Evolutionary conservation across 1,139 yeast species (phyloP).

Genomic region (Zygosaccharomyces sapae): DNA sequence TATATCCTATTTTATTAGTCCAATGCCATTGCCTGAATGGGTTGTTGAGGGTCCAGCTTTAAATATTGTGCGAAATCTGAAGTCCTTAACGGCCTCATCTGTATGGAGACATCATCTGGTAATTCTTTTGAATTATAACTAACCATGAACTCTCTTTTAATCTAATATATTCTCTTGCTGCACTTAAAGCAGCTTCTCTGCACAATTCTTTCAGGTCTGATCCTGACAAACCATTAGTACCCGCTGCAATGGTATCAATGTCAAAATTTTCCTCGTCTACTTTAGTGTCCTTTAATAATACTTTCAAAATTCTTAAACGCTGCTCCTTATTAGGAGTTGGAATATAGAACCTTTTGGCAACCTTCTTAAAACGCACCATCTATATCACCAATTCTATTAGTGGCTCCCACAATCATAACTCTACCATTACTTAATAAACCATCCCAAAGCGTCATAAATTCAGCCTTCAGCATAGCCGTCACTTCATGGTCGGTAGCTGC

Average conservation of each 20-base stretch:
- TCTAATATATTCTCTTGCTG: conserved; percentile 80
- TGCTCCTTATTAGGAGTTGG: conserved; percentile 67
- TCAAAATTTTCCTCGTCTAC: conserved; percentile 57
- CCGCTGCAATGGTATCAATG: conserved; percentile 52
- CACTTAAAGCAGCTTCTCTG: conserved; percentile 86
- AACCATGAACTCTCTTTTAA: conserved; percentile 28
- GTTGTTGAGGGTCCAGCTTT: conserved; percentile 19
- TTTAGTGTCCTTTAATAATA: conserved; percentile 62
- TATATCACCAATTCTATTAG: conserved; percentile 87
- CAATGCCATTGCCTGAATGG: conserved; percentile 19
- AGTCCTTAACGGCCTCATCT: conserved; percentile 31
- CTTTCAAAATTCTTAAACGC: conserved; percentile 61
- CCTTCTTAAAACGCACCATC: conserved; percentile 90
- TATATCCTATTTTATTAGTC: conserved; percentile 13
- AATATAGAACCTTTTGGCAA: conserved; percentile 88
- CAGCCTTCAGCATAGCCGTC: conserved; percentile 93
- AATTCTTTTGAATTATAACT: conserved; percentile 4
- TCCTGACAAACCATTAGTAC: conserved; percentile 82
- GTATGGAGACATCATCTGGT: conserved; percentile 11
- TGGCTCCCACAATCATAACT: conserved; percentile 87
- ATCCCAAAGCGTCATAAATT: conserved; percentile 97
- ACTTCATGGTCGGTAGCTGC: conserved; percentile 87
- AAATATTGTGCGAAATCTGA: conserved; percentile 25
- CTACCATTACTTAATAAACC: conserved; percentile 75
- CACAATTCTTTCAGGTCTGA: conserved; percentile 88